Evolutionary conservation across 352 stramenopile genomes (phyloP).

Genomic region (Globisporangium acanthophoron): DNA sequence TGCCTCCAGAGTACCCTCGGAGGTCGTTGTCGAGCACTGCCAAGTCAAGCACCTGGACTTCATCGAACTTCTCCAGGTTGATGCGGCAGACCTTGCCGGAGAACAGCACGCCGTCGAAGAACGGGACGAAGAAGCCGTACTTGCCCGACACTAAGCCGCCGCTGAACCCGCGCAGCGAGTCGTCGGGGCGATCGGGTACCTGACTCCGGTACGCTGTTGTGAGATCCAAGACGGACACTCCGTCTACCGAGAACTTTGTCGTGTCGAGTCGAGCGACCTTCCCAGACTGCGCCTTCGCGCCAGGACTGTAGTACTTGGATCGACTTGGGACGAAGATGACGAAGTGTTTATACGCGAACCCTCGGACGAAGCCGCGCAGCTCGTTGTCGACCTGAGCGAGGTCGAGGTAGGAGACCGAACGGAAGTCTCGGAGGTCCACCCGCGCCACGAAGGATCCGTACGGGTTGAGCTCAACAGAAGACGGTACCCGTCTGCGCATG

Average conservation of each 20-base stretch:
- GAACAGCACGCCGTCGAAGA: slow-evolving; percentile 59
- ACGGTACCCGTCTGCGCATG: slow-evolving; percentile 39
- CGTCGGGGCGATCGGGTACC: slow-evolving; percentile 56
- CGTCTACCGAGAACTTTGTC: slow-evolving; percentile 41
- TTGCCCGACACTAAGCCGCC: slow-evolving; percentile 66
- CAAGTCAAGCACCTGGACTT: slow-evolving; percentile 73
- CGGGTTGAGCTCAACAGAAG: slow-evolving; percentile 31
- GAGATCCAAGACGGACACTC: slow-evolving; percentile 55
- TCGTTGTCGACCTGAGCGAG: slow-evolving; percentile 39
- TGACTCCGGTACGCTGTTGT: slow-evolving; percentile 47
- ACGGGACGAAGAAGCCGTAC: slow-evolving; percentile 78
- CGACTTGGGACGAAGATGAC: slow-evolving; percentile 64
- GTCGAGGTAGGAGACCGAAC: slow-evolving; percentile 40
- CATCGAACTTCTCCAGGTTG: slow-evolving; percentile 73
- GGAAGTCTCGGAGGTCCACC: slow-evolving; percentile 62
- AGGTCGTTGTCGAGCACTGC: slow-evolving; percentile 36
- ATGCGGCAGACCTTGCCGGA: slow-evolving; percentile 74
- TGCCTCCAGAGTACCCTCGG: slow-evolving; percentile 41
- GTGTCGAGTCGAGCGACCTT: slow-evolving; percentile 74
- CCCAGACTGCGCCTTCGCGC: slow-evolving; percentile 33
- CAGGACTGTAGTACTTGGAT: slow-evolving; percentile 19
- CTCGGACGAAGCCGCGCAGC: slow-evolving; percentile 57
- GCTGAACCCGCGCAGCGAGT: slow-evolving; percentile 58
- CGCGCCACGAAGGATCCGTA: slow-evolving; percentile 62
- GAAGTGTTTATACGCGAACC: slow-evolving; percentile 73